These are phyloP conservation scores for Teunomyces cretensis DNA, from an alignment of 805 yeast genomes.

Conservation along the genomic window DNA sequence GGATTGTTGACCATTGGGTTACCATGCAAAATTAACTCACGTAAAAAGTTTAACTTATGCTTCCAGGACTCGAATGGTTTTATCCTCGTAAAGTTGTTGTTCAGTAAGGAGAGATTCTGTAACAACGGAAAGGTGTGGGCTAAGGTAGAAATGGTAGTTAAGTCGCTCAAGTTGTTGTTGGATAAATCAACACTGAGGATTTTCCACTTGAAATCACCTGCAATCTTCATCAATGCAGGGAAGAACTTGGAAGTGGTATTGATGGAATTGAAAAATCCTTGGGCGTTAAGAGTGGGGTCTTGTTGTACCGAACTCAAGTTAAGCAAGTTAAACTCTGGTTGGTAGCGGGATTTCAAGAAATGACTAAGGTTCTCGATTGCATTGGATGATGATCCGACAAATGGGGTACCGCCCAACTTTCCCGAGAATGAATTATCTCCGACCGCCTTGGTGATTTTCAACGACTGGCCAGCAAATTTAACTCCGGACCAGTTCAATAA, in stretches of 20 bases:
- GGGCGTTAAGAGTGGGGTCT: conserved; percentile 58
- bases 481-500: conserved; percentile 70
- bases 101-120: conserved; percentile 75
- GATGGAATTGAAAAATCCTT: conserved; percentile 64
- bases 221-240: conserved; percentile 84
- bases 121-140: conserved; percentile 74
- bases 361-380: conserved; percentile 64
- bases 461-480: conserved; percentile 71
- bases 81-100: conserved; percentile 63
- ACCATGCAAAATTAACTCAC: conserved; percentile 75
- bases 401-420: conserved; percentile 8
- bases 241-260: conserved; percentile 77
- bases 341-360: conserved; percentile 67
- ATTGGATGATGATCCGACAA: conserved; percentile 17
- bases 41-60: conserved; percentile 65
- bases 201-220: conserved; percentile 51
- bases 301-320: conserved; percentile 64
- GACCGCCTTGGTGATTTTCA: conserved; percentile 49
- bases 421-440: conserved; percentile 15
- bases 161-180: conserved; percentile 57
- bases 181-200: conserved; percentile 74
- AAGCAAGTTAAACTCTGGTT: conserved; percentile 61
- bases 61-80: conserved; percentile 72
- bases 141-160: conserved; percentile 57
- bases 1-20: conserved; percentile 63